A percentile compares a stretch with the other conserved stretches of the same genome.
These are phyloP conservation scores for Globisporangium nunn DNA, from an alignment of 352 stramenopile genomes.

Conservation along the genomic window DNA sequence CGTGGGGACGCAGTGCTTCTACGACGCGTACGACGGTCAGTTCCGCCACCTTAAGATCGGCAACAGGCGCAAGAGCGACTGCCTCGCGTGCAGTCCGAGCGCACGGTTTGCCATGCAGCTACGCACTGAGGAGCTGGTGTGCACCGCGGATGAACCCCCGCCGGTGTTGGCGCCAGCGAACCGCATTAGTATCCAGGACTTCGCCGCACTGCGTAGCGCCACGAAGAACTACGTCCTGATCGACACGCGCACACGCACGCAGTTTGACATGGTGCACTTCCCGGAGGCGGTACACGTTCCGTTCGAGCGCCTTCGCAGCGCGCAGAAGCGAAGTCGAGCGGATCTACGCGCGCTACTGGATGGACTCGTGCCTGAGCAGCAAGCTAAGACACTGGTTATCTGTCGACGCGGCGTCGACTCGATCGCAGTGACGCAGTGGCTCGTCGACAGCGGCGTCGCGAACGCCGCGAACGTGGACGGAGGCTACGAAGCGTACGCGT, in stretches of 20 bases:
- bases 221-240: conserved; percentile 36
- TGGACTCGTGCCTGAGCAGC: neutral
- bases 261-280: conserved; percentile 80
- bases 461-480: conserved; percentile 60
- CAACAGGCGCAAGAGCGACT: conserved; percentile 24
- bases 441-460: conserved; percentile 32
- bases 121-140: neutral
- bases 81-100: conserved; percentile 22
- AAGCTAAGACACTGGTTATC: conserved; percentile 38
- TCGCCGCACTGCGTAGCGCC: conserved; percentile 21
- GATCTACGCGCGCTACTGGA: neutral
- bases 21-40: conserved; percentile 69
- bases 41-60: conserved; percentile 62
- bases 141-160: neutral
- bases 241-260: conserved; percentile 41
- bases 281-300: conserved; percentile 59
- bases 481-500: conserved; percentile 61
- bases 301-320: conserved; percentile 30
- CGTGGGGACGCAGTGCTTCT: conserved; percentile 60
- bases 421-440: conserved; percentile 41
- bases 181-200: conserved; percentile 28
- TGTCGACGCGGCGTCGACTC: conserved; percentile 79
- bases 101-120: neutral
- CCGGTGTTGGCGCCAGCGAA: conserved; percentile 17
- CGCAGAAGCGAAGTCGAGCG: conserved; percentile 2